Conservation (phyloP, 2,329 filamentous ascomycete genomes). For the Scolecobasidium constrictum region DNA sequence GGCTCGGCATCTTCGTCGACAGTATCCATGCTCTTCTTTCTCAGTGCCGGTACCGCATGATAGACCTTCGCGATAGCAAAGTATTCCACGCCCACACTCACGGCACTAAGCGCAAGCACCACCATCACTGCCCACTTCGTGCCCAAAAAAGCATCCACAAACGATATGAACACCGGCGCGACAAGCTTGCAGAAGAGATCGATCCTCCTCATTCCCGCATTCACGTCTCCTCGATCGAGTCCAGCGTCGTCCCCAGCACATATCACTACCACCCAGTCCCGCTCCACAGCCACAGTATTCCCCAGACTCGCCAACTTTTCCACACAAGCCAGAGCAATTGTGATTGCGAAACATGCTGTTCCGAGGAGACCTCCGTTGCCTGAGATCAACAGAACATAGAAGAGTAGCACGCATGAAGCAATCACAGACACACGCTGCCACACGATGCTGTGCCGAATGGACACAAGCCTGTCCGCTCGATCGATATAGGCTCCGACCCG, state of each 20-base stretch:
- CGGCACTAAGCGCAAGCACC: conserved; percentile 38
- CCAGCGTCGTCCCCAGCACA: conserved; percentile 1
- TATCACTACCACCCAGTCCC: conserved; percentile 33
- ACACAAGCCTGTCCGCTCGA: conserved; percentile 26
- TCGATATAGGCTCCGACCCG: conserved; percentile 52
- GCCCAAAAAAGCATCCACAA: conserved; percentile 34
- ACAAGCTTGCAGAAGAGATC: conserved; percentile 48
- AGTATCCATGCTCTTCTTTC: neutral
- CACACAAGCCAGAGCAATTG: conserved; percentile 49
- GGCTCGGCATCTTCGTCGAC: neutral
- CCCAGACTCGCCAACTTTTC: conserved; percentile 57
- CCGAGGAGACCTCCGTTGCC: neutral
- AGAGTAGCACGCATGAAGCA: conserved; percentile 16
- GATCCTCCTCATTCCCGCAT: conserved; percentile 49
- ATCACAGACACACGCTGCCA: conserved; percentile 25
- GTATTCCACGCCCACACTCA: conserved; percentile 42
- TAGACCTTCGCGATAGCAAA: conserved; percentile 34
- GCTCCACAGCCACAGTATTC: conserved; percentile 58
- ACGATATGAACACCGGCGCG: conserved; percentile 40
- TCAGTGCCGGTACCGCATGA: conserved; percentile 19
- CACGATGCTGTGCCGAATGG: conserved; percentile 30
- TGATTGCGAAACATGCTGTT: conserved; percentile 18
- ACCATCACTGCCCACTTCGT: conserved; percentile 37
- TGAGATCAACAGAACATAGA: neutral
- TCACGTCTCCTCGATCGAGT: conserved; percentile 30